Conservation (phyloP, 2,329 filamentous ascomycete genomes). For the Beauveria pseudobassiana region DNA sequence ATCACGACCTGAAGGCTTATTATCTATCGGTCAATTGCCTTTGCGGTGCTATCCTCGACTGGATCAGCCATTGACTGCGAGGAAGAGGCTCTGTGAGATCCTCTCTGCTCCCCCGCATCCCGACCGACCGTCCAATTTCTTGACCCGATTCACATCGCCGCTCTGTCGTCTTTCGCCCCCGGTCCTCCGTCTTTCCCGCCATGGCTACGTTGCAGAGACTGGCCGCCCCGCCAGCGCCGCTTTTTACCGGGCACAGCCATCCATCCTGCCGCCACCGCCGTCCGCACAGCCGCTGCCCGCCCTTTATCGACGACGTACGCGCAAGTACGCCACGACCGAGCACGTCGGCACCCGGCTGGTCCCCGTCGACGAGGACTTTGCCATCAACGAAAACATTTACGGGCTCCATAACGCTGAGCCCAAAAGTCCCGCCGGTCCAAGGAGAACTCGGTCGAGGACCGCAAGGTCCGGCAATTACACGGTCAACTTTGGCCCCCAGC, state of each 20-base stretch:
- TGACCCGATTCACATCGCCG: background rate
- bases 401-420: slow-evolving; percentile 36
- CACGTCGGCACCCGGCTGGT: slow-evolving; percentile 51
- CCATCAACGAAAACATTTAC: slow-evolving; percentile 42
- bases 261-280: slow-evolving; percentile 30
- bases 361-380: slow-evolving; percentile 59
- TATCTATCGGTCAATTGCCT: slow-evolving; percentile 10
- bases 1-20: slow-evolving; percentile 1
- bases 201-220: slow-evolving; percentile 71
- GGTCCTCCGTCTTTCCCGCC: slow-evolving; percentile 26
- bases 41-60: slow-evolving; percentile 1
- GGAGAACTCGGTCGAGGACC: slow-evolving; percentile 45
- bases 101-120: slow-evolving; percentile 10
- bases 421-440: slow-evolving; percentile 37
- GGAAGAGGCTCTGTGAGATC: slow-evolving; percentile 17
- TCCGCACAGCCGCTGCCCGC: slow-evolving; percentile 37
- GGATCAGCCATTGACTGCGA: slow-evolving; percentile 11
- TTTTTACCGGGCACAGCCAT: too few species aligned
- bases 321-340: slow-evolving; percentile 53
- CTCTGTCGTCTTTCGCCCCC: slow-evolving; percentile 21
- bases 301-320: slow-evolving; percentile 59
- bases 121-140: slow-evolving; percentile 18
- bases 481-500: slow-evolving; percentile 98
- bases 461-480: slow-evolving; percentile 99
- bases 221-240: too few species aligned